These are phyloP conservation scores for Candida coleopterorum DNA, from an alignment of 805 yeast genomes.

Conservation along the genomic window DNA sequence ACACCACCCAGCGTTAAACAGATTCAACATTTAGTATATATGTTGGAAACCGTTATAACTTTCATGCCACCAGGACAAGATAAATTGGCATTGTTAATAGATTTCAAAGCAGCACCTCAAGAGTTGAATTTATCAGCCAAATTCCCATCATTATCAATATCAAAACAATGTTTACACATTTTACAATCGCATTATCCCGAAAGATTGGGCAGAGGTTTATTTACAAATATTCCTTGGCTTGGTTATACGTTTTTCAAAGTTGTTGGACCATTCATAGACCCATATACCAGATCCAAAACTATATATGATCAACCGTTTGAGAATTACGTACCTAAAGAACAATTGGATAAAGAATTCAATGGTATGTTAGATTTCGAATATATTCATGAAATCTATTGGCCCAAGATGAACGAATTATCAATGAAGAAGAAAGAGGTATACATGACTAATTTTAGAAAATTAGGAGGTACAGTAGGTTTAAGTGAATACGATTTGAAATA, in stretches of 20 bases:
- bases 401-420: conserved; percentile 42
- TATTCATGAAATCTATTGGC: conserved; percentile 51
- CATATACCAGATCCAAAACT: conserved; percentile 53
- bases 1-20: conserved; percentile 48
- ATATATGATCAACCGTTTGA: conserved; percentile 55
- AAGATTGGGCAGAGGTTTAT: conserved; percentile 48
- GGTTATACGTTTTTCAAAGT: conserved; percentile 53
- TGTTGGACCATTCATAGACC: conserved; percentile 56
- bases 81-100: conserved; percentile 49
- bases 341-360: conserved; percentile 46
- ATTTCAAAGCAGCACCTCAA: conserved; percentile 45
- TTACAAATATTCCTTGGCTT: conserved; percentile 54
- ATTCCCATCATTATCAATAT: conserved; percentile 47
- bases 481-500: conserved; percentile 50
- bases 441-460: conserved; percentile 32
- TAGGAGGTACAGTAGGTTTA: conserved; percentile 48
- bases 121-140: conserved; percentile 33
- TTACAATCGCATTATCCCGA: conserved; percentile 59
- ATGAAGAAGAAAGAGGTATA: conserved; percentile 30
- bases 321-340: conserved; percentile 48
- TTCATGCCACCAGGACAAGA: conserved; percentile 59
- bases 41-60: conserved; percentile 50
- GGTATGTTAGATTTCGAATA: conserved; percentile 49
- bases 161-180: conserved; percentile 46
- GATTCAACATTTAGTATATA: conserved; percentile 52